These are phyloP conservation scores for Corchorus olitorius DNA, from an alignment of 345 rosid species.

Conservation along the genomic window DNA sequence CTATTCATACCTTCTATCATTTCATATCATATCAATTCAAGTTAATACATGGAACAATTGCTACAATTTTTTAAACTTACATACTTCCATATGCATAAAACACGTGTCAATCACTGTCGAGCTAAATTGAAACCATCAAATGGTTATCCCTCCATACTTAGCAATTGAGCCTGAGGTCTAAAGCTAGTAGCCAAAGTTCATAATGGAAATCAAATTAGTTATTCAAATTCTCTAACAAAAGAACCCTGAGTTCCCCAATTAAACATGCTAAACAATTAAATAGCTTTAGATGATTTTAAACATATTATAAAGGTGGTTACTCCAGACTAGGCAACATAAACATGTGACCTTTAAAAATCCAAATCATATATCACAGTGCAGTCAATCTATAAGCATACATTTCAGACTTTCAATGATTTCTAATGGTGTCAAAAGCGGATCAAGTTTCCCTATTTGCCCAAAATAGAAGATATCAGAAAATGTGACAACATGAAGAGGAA, in stretches of 20 bases:
- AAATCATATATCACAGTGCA: background rate
- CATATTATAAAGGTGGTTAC: slow-evolving; percentile 4
- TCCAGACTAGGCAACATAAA: background rate
- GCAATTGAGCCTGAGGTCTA: background rate
- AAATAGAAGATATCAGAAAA: slow-evolving; percentile 12
- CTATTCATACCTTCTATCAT: background rate
- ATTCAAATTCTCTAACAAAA: background rate
- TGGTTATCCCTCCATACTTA: background rate
- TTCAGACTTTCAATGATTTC: background rate
- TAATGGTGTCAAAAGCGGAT: background rate
- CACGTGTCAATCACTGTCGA: background rate
- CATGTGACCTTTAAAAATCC: background rate
- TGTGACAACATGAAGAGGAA: background rate
- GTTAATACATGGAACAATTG: background rate
- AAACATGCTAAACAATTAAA: background rate
- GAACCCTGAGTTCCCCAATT: background rate
- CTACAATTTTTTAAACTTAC: background rate
- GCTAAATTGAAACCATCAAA: background rate
- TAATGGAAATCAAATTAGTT: background rate
- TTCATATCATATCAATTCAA: slow-evolving; percentile 1
- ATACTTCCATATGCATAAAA: background rate
- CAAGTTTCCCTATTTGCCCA: background rate
- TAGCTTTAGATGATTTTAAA: background rate
- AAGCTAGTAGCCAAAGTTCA: slow-evolving; percentile 4
- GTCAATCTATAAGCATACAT: slow-evolving; percentile 1